Base-by-base conservation (phyloP, 1,284 basidiomycete genomes). In the Taiwanofungus camphoratus region DNA sequence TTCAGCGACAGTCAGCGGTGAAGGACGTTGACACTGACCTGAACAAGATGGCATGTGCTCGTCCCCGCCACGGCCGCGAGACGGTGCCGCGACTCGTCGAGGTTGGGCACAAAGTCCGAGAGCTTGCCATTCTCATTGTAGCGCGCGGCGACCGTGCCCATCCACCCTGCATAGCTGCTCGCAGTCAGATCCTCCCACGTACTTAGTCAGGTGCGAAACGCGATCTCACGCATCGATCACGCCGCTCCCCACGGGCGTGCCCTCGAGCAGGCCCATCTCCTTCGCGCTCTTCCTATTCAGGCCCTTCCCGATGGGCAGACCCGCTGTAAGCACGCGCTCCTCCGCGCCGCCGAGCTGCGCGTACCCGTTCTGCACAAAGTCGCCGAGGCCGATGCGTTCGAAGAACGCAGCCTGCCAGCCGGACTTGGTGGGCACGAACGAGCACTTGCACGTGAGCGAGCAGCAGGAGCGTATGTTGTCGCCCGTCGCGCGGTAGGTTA, bases 371-470 rank as follows among this genome's bases (percentile, higher is more conserved):
- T 79, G 65, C 12, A 79, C 74, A 36, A 93, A 70, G 39, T 86
- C 78, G 4, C 64, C 73, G 9, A 93, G 71, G 24, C 92, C 94
- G 42, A 96, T 94, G 57, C 77, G 72, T 42, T 76, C 64, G 64
- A 96, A 92, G 66, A 96, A 95, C 13, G 86, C 78, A n/a, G 79
- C 72, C 55, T 91, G 82, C 92, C 93, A 97, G 13, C 92, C 93
- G 27, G 66, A 67, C 46, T 80, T 78, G 27, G 68, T 69, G 2
- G 92, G 92, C n/a, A 99, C 84, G 63, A 87, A 99, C 2, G 90
- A 92, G 67, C 89, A 98, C 70, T 99, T 99, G 76, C 95, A 99
- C 0, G 92, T 92, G 33, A 98, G 70, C 2, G 93, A 97, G 67
- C 95, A 98, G 62, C 80, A 85, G 3, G 92, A 96, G 23, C 95